Percentiles rank a stretch among this genome's conserved stretches.
Evolutionary conservation across 225 moss, liverwort and hornwort genomes (phyloP).

Genomic region (Asterella californica): DNA sequence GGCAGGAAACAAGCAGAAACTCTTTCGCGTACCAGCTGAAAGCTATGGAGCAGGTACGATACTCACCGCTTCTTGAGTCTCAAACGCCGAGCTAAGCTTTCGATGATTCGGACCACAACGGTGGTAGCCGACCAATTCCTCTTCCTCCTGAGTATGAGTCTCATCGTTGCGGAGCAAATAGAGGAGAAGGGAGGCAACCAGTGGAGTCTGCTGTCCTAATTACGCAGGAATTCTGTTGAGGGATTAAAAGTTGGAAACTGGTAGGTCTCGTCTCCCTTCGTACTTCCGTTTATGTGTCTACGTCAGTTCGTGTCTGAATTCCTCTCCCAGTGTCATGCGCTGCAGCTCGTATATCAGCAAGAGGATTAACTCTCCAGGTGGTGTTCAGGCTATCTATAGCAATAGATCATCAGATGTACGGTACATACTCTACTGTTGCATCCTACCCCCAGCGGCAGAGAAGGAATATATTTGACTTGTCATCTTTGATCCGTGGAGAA

Average conservation of each 20-base stretch:
- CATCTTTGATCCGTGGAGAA: neutral
- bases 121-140: slow-evolving; percentile 13
- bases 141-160: slow-evolving; percentile 19
- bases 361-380: neutral
- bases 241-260: too few species aligned
- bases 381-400: neutral
- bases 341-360: neutral
- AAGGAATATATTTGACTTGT: neutral
- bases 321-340: neutral
- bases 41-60: neutral
- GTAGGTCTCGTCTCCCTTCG: too few species aligned
- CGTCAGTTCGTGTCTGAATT: neutral
- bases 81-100: slow-evolving; percentile 17
- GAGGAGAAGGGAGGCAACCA: neutral
- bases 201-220: too few species aligned
- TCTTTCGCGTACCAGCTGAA: neutral
- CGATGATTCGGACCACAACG: slow-evolving; percentile 14
- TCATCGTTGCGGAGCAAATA: neutral
- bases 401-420: too few species aligned
- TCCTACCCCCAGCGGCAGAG: neutral
- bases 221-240: too few species aligned
- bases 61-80: slow-evolving; percentile 20
- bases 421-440: neutral
- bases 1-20: neutral
- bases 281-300: too few species aligned